Base-by-base conservation (phyloP, 495 filamentous ascomycete genomes). In the Aspergillus bertholletiae region DNA sequence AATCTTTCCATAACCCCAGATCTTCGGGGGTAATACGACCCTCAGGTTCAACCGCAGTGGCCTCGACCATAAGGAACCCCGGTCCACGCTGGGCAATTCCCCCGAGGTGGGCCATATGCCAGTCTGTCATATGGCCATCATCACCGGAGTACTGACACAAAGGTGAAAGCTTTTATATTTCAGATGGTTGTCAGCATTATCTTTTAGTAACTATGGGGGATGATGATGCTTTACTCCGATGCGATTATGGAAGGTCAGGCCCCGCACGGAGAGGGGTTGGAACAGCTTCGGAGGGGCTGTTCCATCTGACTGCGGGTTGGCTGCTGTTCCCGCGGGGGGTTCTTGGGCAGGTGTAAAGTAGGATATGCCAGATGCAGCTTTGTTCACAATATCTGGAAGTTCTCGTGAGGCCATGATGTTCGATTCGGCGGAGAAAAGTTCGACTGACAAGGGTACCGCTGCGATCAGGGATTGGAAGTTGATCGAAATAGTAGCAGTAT, bases 1-100 rank as follows among this genome's bases (percentile, higher is more conserved):
- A 76, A 61, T 92, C 88, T 45, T 82, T 75, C 88, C 88, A 92
- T 21, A 92, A 64, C 9, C 89, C 88, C 3, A 75, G 64, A 57
- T 84, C 82, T 54, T 85, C 74, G 0, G 88, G 89, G 2, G 86
- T 85, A 68, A 92, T 92, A 5, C 89, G 76, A 17, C 89, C 89
- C 58, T 90, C 77, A 7, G 88, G 76, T 0, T 75, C 59, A 5
- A 92, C 85, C 7, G 80, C 78, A 1, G 87, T 88, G 11, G 88
- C 87, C 70, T 93, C 89, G 30, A 91, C 78, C 53, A 90, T 82
- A 34, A 82, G 64, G 20, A 89, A 73, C 1, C 83, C 86, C 0
- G 86, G 79, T 9, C 89, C 89, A 12, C 84, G 80, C 54, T 75
- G 71, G 21, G 80, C 76, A 49, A 87, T 84, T 21, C 79, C 81